phyloP scores from a whole-genome alignment of 2,329 filamentous ascomycete species.

The Phyllosticta citrichinensis region DNA sequence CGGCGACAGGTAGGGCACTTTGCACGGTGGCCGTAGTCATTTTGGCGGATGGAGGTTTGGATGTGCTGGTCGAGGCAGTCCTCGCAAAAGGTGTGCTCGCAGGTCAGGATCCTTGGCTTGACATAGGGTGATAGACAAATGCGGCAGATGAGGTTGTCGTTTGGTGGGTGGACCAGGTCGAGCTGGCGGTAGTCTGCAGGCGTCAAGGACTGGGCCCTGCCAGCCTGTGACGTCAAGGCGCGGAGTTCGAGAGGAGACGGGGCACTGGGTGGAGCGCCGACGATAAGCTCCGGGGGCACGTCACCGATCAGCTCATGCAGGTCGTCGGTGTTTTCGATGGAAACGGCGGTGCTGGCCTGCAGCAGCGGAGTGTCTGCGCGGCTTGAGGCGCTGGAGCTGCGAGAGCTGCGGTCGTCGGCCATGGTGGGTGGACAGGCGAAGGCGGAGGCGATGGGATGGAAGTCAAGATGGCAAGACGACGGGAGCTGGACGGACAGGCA shows the following conservation, averaged over 20 bases:
- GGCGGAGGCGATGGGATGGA: constrained; percentile 4
- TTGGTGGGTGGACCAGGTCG: constrained; percentile 47
- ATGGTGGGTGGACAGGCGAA: constrained; percentile 15
- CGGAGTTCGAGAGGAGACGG: constrained; percentile 29
- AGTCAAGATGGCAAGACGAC: background rate
- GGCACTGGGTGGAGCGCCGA: constrained; percentile 28
- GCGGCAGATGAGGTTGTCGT: constrained; percentile 52
- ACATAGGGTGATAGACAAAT: constrained; percentile 56
- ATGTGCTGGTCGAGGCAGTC: constrained; percentile 41
- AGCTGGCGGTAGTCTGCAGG: constrained; percentile 46
- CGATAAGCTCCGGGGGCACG: constrained; percentile 14
- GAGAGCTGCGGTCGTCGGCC: constrained; percentile 21
- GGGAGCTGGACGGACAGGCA: background rate
- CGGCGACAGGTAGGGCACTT: constrained; percentile 50
- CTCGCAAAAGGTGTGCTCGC: constrained; percentile 55
- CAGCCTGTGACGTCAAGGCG: constrained; percentile 28
- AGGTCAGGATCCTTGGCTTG: constrained; percentile 46
- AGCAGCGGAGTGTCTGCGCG: constrained; percentile 16
- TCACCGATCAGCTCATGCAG: constrained; percentile 16
- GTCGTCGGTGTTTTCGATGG: constrained; percentile 13
- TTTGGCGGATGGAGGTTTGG: background rate
- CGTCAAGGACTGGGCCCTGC: constrained; percentile 24
- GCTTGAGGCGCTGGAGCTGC: constrained; percentile 25
- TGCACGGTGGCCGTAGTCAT: constrained; percentile 14
- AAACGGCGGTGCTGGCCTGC: constrained; percentile 12